Base-by-base conservation (phyloP, 441 rosid genomes). In the Bocquillonia castaneifolia region DNA sequence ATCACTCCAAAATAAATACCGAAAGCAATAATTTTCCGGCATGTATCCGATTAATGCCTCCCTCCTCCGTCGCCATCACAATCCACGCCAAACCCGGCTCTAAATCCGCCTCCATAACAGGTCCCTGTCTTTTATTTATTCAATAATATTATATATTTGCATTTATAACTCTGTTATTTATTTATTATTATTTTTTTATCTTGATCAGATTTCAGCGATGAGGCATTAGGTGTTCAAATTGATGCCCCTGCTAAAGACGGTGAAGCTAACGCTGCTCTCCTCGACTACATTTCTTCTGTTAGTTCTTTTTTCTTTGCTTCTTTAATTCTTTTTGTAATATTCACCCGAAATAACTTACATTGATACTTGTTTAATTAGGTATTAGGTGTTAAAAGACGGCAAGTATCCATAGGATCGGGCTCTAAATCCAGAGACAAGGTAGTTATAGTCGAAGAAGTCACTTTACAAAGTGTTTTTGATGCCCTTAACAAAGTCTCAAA, bases 201-300 rank as follows among this genome's bases (percentile, higher is more conserved):
- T 61, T 55, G 4, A 34, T 40, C 10, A 91, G 97, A 89, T 81
- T 75, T 90, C 67, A 82, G 93, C 60, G 93, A 89, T 17, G 95
- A 89, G 68, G 87, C 92, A 2, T 81, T 91, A n/a, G 97, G 92
- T 0, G 92, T 89, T 63, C 97, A 89, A 70, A 91, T 93, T 56
- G 93, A 93, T 61, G 93, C 95, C 5, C 97, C 95, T 20, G 87
- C 97, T 20, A 88, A 87, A 74, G 97, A 91, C 66, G 98, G 96
- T 13, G 96, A 88, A 75, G 97, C 97, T 63, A 93, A 93, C 76
- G 90, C 93, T 0, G 93, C 97, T 12, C 91, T 91, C 63, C 84
- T 91, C 48, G 97, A 88, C 45, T 91, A 76, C 83, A 89, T 93
- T 62, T 86, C 90, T 83, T 88, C 90, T 73, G 98, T 91, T 54